Percentiles rank a stretch among this genome's conserved stretches.
phyloP scores from a whole-genome alignment of 495 filamentous ascomycete species.

The Aspergillus steynii region DNA sequence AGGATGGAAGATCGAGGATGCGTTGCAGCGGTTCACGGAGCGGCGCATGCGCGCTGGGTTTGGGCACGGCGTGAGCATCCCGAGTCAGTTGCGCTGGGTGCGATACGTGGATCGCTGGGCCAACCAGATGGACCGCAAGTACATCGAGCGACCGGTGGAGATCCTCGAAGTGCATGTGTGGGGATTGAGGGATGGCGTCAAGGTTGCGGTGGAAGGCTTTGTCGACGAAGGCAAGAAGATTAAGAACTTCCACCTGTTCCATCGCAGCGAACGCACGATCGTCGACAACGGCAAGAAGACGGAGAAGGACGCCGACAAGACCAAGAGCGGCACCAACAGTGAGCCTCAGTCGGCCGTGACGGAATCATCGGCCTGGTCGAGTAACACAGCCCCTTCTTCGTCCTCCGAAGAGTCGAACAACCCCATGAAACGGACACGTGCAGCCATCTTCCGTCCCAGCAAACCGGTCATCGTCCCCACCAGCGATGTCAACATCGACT shows the following conservation, averaged over 20 bases:
- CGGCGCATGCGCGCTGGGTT: constrained; percentile 86
- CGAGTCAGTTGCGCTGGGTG: constrained; percentile 85
- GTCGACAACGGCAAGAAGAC: constrained; percentile 50
- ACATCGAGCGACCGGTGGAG: constrained; percentile 81
- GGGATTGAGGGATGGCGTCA: constrained; percentile 85
- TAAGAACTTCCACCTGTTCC: constrained; percentile 79
- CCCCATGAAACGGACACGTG: constrained; percentile 30
- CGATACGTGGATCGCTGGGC: constrained; percentile 90
- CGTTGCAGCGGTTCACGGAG: constrained; percentile 80
- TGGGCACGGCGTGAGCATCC: constrained; percentile 88
- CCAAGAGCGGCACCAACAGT: constrained; percentile 6
- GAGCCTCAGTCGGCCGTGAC: constrained; percentile 17
- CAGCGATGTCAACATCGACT: constrained; percentile 85
- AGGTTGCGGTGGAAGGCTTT: constrained; percentile 82
- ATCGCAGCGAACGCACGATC: constrained; percentile 68
- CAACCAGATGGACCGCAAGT: constrained; percentile 66
- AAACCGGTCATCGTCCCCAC: constrained; percentile 67
- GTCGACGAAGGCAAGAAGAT: constrained; percentile 86
- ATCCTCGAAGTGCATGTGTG: constrained; percentile 87
- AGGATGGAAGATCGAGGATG: constrained; percentile 78
- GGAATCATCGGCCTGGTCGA: not conserved
- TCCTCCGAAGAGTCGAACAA: constrained; percentile 11
- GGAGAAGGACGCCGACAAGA: constrained; percentile 8
- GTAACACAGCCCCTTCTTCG: not conserved
- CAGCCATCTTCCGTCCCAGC: constrained; percentile 76